phyloP scores from a whole-genome alignment of 1,139 yeast species.

The Meyerozyma athensensis region DNA sequence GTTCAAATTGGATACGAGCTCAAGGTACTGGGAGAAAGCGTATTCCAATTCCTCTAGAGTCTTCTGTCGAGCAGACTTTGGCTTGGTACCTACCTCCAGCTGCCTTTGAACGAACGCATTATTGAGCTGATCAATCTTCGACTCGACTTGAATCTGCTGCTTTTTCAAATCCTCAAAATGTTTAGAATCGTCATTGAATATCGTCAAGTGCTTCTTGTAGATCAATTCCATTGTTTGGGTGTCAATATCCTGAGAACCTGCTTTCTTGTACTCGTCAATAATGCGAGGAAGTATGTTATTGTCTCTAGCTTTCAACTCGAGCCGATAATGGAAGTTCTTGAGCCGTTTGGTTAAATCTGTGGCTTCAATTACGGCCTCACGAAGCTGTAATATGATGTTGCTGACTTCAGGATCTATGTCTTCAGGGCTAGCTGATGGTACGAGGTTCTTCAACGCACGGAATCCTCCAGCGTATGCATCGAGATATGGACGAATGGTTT shows the following conservation, averaged over 20 bases:
- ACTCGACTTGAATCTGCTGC: slow-evolving; percentile 41
- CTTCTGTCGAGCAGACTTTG: slow-evolving; percentile 37
- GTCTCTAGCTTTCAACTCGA: slow-evolving; percentile 43
- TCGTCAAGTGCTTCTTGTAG: slow-evolving; percentile 33
- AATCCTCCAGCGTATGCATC: slow-evolving; percentile 42
- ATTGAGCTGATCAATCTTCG: slow-evolving; percentile 38
- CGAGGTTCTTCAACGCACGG: slow-evolving; percentile 33
- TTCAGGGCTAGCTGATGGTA: slow-evolving; percentile 48
- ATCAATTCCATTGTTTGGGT: slow-evolving; percentile 27
- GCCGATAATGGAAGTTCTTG: slow-evolving; percentile 32
- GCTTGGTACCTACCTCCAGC: slow-evolving; percentile 17
- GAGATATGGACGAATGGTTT: slow-evolving; percentile 39
- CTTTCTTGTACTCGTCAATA: slow-evolving; percentile 25
- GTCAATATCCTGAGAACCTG: slow-evolving; percentile 19
- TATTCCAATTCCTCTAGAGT: slow-evolving; percentile 52
- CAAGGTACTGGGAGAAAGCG: slow-evolving; percentile 50
- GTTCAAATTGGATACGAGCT: slow-evolving; percentile 53
- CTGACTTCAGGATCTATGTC: slow-evolving; percentile 39
- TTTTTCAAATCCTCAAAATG: slow-evolving; percentile 33
- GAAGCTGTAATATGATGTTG: slow-evolving; percentile 34
- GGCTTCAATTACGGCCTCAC: slow-evolving; percentile 33
- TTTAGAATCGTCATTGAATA: slow-evolving; percentile 38
- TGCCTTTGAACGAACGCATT: slow-evolving; percentile 26
- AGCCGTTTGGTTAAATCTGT: slow-evolving; percentile 28
- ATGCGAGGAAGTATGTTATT: slow-evolving; percentile 50